A percentile compares a stretch with the other conserved stretches of the same genome.
These are phyloP conservation scores for Populus davidiana DNA, from an alignment of 345 rosid species.

Conservation along the genomic window DNA sequence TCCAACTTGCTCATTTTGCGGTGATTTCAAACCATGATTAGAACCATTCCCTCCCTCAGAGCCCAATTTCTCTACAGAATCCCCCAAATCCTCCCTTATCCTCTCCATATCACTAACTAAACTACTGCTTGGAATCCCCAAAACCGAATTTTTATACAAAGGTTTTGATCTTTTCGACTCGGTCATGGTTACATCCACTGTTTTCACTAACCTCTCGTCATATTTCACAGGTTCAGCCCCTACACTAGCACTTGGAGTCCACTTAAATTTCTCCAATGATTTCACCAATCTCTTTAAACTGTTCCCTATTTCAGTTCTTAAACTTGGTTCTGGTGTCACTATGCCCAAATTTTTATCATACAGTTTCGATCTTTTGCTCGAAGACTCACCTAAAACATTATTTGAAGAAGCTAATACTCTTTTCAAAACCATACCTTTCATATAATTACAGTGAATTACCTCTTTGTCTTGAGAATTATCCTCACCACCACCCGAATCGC, in stretches of 20 bases:
- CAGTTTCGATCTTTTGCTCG: conserved; percentile 15
- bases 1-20: conserved; percentile 3
- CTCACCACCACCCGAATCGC: not conserved
- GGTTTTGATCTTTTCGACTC: not conserved
- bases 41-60: not conserved
- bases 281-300: conserved; percentile 18
- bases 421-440: conserved; percentile 17
- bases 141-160: not conserved
- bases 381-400: conserved; percentile 12
- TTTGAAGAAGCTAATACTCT: conserved; percentile 5
- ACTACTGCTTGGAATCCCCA: not conserved
- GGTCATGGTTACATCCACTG: not conserved
- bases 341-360: conserved; percentile 5
- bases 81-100: not conserved
- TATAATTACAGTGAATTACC: conserved; percentile 15
- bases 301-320: not conserved
- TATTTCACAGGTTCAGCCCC: not conserved
- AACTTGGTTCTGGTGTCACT: conserved; percentile 7
- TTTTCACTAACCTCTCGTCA: not conserved
- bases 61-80: conserved; percentile 2
- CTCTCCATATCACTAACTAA: not conserved
- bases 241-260: not conserved
- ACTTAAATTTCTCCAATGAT: conserved; percentile 24
- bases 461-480: not conserved
- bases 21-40: not conserved